Conservation (phyloP, 2,329 filamentous ascomycete genomes). For the Trichoderma sp. region DNA sequence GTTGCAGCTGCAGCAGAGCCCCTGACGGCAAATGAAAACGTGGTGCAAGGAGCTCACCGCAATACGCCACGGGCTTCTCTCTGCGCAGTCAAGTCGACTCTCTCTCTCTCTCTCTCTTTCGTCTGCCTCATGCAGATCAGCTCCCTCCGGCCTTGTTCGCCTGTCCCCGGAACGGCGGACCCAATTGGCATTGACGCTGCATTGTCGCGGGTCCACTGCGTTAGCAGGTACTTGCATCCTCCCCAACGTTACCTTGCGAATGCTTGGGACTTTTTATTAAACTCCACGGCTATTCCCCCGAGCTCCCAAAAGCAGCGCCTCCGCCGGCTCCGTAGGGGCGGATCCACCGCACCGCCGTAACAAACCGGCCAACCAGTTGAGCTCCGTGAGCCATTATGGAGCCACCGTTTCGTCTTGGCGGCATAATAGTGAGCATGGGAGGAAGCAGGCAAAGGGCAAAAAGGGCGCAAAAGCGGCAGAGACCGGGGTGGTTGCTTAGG, state of each 20-base stretch:
- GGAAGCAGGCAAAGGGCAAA: background rate
- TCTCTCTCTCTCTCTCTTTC: background rate
- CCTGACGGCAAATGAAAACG: background rate
- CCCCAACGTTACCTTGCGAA: background rate
- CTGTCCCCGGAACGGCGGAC: slow-evolving; percentile 1
- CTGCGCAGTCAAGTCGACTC: background rate
- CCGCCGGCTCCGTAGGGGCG: slow-evolving; percentile 12
- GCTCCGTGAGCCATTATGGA: background rate
- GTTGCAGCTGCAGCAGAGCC: background rate
- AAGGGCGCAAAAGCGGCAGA: slow-evolving; percentile 10
- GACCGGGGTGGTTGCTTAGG: background rate
- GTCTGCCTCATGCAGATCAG: background rate
- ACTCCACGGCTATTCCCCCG: background rate
- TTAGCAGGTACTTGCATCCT: slow-evolving; percentile 16
- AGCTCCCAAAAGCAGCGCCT: slow-evolving; percentile 19
- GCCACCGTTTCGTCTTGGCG: slow-evolving; percentile 19
- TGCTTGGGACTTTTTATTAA: slow-evolving; percentile 15
- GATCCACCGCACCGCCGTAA: slow-evolving; percentile 13
- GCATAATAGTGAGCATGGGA: background rate
- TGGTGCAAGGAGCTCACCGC: slow-evolving; percentile 1
- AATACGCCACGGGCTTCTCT: background rate
- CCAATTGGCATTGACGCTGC: background rate
- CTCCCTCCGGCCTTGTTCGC: background rate
- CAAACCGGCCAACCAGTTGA: slow-evolving; percentile 15
- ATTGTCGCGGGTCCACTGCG: background rate